Evolutionary conservation across 768 basidiomycete genomes (phyloP).

Genomic region (Tulasnella sp.): DNA sequence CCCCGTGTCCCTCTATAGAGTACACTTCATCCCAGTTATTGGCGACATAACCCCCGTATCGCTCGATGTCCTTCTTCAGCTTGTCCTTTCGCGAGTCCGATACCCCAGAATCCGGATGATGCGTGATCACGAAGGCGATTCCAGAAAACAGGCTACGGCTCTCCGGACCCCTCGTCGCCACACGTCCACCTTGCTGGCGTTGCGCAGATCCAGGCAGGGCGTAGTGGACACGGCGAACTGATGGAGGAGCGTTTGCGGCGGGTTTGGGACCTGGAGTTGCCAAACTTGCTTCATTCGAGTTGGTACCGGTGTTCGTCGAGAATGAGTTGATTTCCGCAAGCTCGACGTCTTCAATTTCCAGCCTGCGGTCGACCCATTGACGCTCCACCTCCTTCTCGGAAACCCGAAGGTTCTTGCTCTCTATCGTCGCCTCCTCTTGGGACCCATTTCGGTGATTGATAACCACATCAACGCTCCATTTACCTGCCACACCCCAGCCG

Average conservation of each 20-base stretch:
- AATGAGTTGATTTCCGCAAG: conserved; percentile 8
- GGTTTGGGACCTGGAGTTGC: not conserved
- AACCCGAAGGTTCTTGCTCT: conserved; percentile 21
- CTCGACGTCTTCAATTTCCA: conserved; percentile 21
- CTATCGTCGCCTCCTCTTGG: not conserved
- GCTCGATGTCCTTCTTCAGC: conserved; percentile 19
- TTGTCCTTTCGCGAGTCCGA: not conserved
- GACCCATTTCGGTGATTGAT: conserved; percentile 13
- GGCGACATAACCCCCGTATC: conserved; percentile 37
- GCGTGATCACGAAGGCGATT: conserved; percentile 32
- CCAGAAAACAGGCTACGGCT: conserved; percentile 22
- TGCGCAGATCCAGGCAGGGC: not conserved
- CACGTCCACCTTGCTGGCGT: conserved; percentile 15
- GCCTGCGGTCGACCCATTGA: conserved; percentile 18
- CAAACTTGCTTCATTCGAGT: conserved; percentile 4
- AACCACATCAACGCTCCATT: conserved; percentile 20
- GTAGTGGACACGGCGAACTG: conserved; percentile 2
- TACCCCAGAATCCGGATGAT: not conserved
- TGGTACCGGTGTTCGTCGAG: not conserved
- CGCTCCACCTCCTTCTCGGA: conserved; percentile 22
- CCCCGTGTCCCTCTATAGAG: conserved; percentile 22
- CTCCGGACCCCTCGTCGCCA: not conserved
- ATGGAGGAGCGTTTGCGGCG: not conserved
- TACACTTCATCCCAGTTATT: conserved; percentile 38
- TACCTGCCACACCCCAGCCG: not conserved